phyloP scores from a whole-genome alignment of 1,284 basidiomycete species.

The Fistulina hepatica region DNA sequence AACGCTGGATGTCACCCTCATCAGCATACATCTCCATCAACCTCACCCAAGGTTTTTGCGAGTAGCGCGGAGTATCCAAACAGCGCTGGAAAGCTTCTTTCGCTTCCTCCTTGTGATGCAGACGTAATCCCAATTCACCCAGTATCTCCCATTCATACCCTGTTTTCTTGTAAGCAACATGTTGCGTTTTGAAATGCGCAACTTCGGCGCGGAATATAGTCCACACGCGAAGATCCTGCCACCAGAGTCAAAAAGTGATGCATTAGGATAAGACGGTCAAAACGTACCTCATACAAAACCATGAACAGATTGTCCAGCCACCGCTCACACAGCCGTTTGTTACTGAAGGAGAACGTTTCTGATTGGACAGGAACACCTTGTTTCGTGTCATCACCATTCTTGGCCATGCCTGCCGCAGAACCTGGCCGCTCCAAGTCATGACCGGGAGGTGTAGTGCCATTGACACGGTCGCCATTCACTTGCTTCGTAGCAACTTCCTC shows the following conservation, averaged over 20 bases:
- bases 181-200: slow-evolving; percentile 97
- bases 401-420: slow-evolving; percentile 29
- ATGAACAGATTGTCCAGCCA: slow-evolving; percentile 99
- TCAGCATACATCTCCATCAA: slow-evolving; percentile 92
- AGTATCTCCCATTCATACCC: slow-evolving; percentile 98
- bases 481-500: no score
- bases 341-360: slow-evolving; percentile 84
- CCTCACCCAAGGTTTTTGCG: slow-evolving; percentile 85
- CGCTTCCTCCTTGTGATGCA: slow-evolving; percentile 96
- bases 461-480: no score
- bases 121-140: slow-evolving; percentile 82
- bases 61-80: slow-evolving; percentile 79
- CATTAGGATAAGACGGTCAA: neutral
- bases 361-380: slow-evolving; percentile 25
- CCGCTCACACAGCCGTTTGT: slow-evolving; percentile 93
- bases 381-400: slow-evolving; percentile 19
- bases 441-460: no score
- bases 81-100: slow-evolving; percentile 96
- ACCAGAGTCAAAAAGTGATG: slow-evolving; percentile 2
- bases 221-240: slow-evolving; percentile 91
- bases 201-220: slow-evolving; percentile 99
- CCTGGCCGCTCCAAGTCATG: slow-evolving; percentile 22
- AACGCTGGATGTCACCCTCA: slow-evolving; percentile 84
- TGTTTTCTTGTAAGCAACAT: slow-evolving; percentile 94
- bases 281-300: slow-evolving; percentile 86